phyloP scores from a whole-genome alignment of 1,139 yeast genomes.

The Kurtzmaniella quercitrusa region DNA sequence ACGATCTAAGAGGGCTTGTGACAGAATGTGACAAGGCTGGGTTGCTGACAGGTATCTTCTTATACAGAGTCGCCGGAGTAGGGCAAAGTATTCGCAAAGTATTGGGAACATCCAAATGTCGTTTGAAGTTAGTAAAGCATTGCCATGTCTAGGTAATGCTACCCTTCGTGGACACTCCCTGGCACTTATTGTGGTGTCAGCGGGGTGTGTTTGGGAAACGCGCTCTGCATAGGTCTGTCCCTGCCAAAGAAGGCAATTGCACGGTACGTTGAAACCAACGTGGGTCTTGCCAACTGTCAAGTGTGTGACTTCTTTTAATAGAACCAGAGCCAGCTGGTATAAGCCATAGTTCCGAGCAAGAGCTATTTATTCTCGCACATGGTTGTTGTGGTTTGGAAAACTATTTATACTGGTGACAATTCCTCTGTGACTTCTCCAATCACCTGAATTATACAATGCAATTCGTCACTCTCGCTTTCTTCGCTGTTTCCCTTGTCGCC shows the following conservation, averaged over 20 bases:
- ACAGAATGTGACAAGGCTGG: background rate
- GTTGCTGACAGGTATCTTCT: background rate
- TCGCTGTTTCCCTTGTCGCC: background rate
- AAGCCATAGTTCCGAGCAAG: too few species aligned
- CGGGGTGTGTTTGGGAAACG: background rate
- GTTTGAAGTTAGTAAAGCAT: background rate
- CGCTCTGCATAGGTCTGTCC: background rate
- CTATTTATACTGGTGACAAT: too few species aligned
- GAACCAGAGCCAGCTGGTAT: background rate
- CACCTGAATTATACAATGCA: background rate
- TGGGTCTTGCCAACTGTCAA: too few species aligned
- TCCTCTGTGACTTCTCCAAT: too few species aligned
- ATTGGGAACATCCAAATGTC: background rate
- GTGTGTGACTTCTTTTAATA: background rate
- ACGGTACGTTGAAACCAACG: too few species aligned
- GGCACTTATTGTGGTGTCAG: too few species aligned
- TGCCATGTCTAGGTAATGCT: background rate
- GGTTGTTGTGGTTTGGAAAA: too few species aligned
- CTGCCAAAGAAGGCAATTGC: background rate
- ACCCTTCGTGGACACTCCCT: too few species aligned
- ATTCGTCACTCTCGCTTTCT: background rate
- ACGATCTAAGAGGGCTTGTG: background rate
- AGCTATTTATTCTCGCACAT: too few species aligned
- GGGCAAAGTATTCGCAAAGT: too few species aligned
- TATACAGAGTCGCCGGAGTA: too few species aligned